phyloP scores from a whole-genome alignment of 2,329 filamentous ascomycete species.

The Aspergillus sp. region DNA sequence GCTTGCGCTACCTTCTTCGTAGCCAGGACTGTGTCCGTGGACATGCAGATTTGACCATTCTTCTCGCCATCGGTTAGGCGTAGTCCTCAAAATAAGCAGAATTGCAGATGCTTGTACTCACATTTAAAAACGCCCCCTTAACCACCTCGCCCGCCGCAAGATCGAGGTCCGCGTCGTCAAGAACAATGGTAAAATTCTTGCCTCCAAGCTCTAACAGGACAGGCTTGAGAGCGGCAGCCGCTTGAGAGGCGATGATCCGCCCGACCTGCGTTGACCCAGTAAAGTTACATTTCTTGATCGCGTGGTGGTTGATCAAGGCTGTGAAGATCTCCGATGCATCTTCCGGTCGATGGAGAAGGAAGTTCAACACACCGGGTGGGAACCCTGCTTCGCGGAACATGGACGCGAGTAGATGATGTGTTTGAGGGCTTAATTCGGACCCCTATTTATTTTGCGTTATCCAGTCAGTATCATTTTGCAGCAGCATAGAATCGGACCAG shows the following conservation, averaged over 20 bases:
- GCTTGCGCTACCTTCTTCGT: neutral
- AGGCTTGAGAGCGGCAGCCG: conserved; percentile 47
- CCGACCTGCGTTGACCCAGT: conserved; percentile 52
- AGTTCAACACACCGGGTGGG: conserved; percentile 65
- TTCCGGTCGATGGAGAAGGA: conserved; percentile 64
- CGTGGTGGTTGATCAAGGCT: conserved; percentile 61
- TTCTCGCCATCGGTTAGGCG: too few relatives aligned
- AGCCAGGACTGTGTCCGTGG: conserved; percentile 68
- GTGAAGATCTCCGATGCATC: conserved; percentile 71
- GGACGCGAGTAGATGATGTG: conserved; percentile 37
- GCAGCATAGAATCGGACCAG: too few relatives aligned
- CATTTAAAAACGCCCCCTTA: conserved; percentile 36
- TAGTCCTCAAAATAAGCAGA: conserved; percentile 18
- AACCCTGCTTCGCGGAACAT: conserved; percentile 47
- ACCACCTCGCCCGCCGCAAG: conserved; percentile 39
- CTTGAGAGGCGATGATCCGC: conserved; percentile 41
- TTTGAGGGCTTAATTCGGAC: conserved; percentile 39
- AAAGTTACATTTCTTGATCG: conserved; percentile 50
- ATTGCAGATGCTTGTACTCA: conserved; percentile 15
- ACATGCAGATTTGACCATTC: conserved; percentile 78
- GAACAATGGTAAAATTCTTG: conserved; percentile 49
- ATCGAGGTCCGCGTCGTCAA: conserved; percentile 50
- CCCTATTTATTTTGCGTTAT: conserved; percentile 16
- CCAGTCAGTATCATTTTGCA: conserved; percentile 4
- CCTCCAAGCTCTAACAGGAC: conserved; percentile 48